Percentiles rank a stretch among this genome's conserved stretches.
Conservation (phyloP, 2,329 filamentous ascomycete genomes). For the Lasiodiplodia sp. region DNA sequence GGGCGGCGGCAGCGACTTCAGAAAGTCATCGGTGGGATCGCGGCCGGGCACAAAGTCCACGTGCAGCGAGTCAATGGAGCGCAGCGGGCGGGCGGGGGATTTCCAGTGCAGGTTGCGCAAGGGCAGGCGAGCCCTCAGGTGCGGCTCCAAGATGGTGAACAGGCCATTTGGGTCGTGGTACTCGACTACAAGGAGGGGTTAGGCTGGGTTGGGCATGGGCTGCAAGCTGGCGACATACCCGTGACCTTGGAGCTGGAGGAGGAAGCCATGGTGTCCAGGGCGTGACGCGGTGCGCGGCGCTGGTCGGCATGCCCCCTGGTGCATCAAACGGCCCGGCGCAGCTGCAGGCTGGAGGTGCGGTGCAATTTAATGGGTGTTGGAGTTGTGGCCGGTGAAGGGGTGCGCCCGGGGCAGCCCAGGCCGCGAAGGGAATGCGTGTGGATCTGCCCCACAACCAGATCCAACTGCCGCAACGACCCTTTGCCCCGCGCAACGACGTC, state of each 20-base stretch:
- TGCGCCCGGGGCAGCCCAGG: slow-evolving; percentile 11
- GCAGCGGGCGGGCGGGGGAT: slow-evolving; percentile 85
- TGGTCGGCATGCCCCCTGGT: slow-evolving; percentile 22
- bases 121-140: slow-evolving; percentile 80
- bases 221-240: slow-evolving; percentile 43
- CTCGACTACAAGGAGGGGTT: slow-evolving; percentile 69
- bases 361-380: slow-evolving; percentile 9
- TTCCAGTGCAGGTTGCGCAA: slow-evolving; percentile 97
- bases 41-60: slow-evolving; percentile 78
- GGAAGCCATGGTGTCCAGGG: slow-evolving; percentile 45
- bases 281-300: not conserved
- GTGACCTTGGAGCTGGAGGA: slow-evolving; percentile 60
- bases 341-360: not conserved
- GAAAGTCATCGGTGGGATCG: slow-evolving; percentile 50
- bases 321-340: slow-evolving; percentile 3
- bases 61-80: slow-evolving; percentile 92
- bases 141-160: slow-evolving; percentile 80
- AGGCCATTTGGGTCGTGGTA: slow-evolving; percentile 93
- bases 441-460: not conserved
- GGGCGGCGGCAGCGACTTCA: slow-evolving; percentile 33
- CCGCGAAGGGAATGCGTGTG: slow-evolving; percentile 3
- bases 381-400: slow-evolving; percentile 10
- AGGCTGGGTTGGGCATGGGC: slow-evolving; percentile 31
- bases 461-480: not conserved
- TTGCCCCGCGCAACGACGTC: slow-evolving; percentile 5